A percentile compares a stretch with the other conserved stretches of the same genome.
Evolutionary conservation across 2,329 filamentous ascomycete species (phyloP).

Genomic region (Fonsecaea erecta): DNA sequence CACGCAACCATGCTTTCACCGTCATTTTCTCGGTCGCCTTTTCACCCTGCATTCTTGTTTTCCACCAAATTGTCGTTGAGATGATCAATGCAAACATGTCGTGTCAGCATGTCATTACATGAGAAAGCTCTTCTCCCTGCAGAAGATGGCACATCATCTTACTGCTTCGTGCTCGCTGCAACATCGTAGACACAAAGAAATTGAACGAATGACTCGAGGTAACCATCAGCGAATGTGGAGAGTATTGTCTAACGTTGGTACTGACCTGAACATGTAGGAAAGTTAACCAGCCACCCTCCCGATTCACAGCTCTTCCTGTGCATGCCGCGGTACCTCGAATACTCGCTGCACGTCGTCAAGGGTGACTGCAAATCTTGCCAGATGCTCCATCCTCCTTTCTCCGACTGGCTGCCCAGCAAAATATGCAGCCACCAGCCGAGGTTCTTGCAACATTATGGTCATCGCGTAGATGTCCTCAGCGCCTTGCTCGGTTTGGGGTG

Average conservation of each 20-base stretch:
- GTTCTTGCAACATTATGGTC: not conserved
- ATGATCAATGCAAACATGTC: not conserved
- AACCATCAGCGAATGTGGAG: not conserved
- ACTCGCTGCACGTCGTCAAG: slow-evolving; percentile 2
- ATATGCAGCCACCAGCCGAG: not conserved
- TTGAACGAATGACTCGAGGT: not conserved
- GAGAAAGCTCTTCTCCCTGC: not conserved
- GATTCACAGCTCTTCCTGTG: not conserved
- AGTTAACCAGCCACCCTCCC: not conserved
- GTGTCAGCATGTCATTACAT: not conserved
- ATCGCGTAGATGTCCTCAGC: not conserved
- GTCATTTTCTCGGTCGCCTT: not conserved
- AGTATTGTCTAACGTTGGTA: not conserved
- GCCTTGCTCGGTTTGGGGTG: not conserved
- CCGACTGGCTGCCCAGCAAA: not conserved
- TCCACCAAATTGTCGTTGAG: not conserved
- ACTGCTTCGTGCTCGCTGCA: not conserved
- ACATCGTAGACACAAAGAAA: not conserved
- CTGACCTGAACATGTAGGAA: slow-evolving; percentile 14
- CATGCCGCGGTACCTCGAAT: not conserved
- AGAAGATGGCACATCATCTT: not conserved
- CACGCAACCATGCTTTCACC: not conserved
- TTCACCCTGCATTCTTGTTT: not conserved
- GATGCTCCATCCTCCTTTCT: not conserved
- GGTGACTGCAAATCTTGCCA: not conserved